Base-by-base conservation (phyloP, 176 grass and related monocot genomes). In the Pharus latifolius region DNA sequence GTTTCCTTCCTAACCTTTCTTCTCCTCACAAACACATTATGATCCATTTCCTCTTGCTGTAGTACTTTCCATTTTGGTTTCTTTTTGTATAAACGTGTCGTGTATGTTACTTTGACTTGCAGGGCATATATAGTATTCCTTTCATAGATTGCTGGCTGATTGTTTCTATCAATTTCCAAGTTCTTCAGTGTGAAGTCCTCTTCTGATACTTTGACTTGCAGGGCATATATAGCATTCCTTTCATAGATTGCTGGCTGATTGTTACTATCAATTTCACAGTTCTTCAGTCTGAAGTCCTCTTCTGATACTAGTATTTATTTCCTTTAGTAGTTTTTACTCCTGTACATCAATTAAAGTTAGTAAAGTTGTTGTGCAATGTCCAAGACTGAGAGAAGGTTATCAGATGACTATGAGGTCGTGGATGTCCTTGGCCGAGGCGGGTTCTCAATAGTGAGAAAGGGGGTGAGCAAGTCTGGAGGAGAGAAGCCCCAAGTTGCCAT, bases 381-480 rank as follows among this genome's bases (percentile, higher is more conserved):
- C 67, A 78, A 62, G 57, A 50, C 69, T 1, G 84, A 84, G 47
- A 65, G 77, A 46, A 91, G 20, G 57, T 24, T 84, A 8, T 87
- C 80, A 2, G 84, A 91, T 43, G 77, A 87, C 65, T 87, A 84
- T 23, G 84, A 91, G 47, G 76, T 91, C 15, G 72, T 5, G 16
- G 84, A 78, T 59, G 49, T 91, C 37, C 88, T 91, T 16, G 88
- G 84, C 27, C 62, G 80, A 65, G 84, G 88, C 0, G 88, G 88
- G 2, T 91, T 87, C 77, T 91, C 88, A 3, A 73, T 91, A 14
- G 88, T 87, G 18, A 84, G 88, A 61, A 87, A 73, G 32, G 88
- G 80, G 3, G 63, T 91, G n/a, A 87, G 80, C 61, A 91, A 81
- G 24, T 87, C 67, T 3, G 58, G 52, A 43, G 72, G 44, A 15